Base-by-base conservation (phyloP, 2,329 filamentous ascomycete genomes). In the Epichloe brachyelytri region DNA sequence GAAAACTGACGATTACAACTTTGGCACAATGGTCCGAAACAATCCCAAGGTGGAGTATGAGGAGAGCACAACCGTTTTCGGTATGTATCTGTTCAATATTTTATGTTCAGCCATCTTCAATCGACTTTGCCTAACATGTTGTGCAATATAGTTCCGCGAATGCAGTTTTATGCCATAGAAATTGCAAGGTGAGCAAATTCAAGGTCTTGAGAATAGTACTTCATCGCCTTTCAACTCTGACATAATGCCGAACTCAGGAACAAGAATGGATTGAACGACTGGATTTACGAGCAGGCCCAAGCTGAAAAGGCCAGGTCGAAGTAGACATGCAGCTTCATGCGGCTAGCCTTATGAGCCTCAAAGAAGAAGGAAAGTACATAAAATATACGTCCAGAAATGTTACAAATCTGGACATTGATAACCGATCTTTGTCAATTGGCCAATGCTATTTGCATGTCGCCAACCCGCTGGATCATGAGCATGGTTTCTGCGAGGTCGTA, bases 1-100 rank as follows among this genome's bases (percentile, higher is more conserved):
- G 70, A 91, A 80, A 70, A 75, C 98, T n/a, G 85, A 93, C 56
- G 94, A 98, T 70, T 98, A 83, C 76, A 98, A 96, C 75, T 98
- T 96, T 68, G 93, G 93, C 51, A 96, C 93, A 36, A 90, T 98
- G 78, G 68, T 98, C 60, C 82, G 93, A 52, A 77, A 80, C 52
- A 86, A 79, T 62, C 78, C 88, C 38, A 87, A 86, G 60, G 80
- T 69, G 49, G 91, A 96, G 68, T 97, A 98, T 66, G 87, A 84
- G 49, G 76, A 94, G 71, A 76, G 95, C 51, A 88, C 85, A 50
- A 95, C 89, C 3, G 95, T 98, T 49, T 97, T 98, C 61, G 89
- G 86, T 90, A 65, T 60, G 77, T 60, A 39, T 22, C 12, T 11
- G n/a, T 22, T 36, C 14, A 49, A 4, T 40, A 6, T 15, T 15